These are phyloP conservation scores for Neurospora sp. DNA, from an alignment of 495 filamentous ascomycete genomes.

Conservation along the genomic window DNA sequence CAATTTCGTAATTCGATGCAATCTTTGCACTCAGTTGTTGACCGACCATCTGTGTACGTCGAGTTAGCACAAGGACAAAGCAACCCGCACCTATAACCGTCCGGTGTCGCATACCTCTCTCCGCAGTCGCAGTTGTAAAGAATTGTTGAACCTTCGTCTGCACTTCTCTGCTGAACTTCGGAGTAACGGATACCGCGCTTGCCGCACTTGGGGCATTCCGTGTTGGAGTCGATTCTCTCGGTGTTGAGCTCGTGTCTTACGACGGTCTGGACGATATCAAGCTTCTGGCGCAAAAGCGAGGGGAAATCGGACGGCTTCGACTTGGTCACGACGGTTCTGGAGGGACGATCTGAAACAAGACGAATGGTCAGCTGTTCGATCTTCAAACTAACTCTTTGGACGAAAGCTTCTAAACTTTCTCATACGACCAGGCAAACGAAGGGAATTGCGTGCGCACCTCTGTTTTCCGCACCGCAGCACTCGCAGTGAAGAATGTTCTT, in stretches of 20 bases:
- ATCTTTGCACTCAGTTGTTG: conserved; percentile 17
- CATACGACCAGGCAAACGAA: not conserved
- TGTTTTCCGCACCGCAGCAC: conserved; percentile 74
- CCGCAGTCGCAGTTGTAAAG: conserved; percentile 83
- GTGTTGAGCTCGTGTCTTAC: conserved; percentile 69
- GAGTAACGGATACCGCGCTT: conserved; percentile 75
- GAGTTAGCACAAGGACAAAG: conserved; percentile 16
- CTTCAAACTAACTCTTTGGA: not conserved
- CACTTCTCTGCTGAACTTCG: conserved; percentile 76
- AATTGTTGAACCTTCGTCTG: conserved; percentile 89
- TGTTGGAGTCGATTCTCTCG: conserved; percentile 56
- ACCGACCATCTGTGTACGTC: conserved; percentile 34
- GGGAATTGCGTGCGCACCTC: conserved; percentile 43
- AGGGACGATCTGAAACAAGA: conserved; percentile 53
- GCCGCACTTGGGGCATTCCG: conserved; percentile 70
- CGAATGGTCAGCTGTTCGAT: conserved; percentile 1
- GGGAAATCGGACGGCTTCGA: conserved; percentile 84
- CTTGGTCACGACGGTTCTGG: conserved; percentile 68
- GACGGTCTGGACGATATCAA: conserved; percentile 74
- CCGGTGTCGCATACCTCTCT: conserved; percentile 52
- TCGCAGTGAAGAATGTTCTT: conserved; percentile 70
- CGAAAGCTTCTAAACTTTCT: too few relatives aligned
- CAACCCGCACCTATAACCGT: not conserved
- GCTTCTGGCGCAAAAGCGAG: conserved; percentile 71
- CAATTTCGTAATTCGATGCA: not conserved